Percentiles rank a stretch among this genome's conserved stretches.
Evolutionary conservation across 2,329 filamentous ascomycete genomes (phyloP).

Genomic region (Aspergillus amoenus): DNA sequence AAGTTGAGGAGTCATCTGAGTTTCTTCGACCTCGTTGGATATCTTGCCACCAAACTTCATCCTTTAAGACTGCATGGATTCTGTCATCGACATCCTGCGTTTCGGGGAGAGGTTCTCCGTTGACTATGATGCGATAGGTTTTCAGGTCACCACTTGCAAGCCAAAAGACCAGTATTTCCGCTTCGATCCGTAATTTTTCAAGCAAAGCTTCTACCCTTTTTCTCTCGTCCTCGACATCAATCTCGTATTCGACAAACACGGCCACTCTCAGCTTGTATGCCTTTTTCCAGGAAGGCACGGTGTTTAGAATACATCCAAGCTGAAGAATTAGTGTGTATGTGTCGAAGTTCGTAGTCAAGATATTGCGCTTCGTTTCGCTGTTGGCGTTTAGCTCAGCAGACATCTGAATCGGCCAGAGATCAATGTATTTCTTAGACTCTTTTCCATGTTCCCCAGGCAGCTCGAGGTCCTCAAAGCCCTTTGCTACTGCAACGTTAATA

Average conservation of each 20-base stretch:
- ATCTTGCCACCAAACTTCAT: conserved; percentile 82
- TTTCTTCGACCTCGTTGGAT: conserved; percentile 53
- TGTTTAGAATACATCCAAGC: conserved; percentile 79
- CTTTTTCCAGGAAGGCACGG: conserved; percentile 76
- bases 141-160: conserved; percentile 70
- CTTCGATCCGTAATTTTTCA: conserved; percentile 78
- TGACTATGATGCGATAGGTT: conserved; percentile 76
- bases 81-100: conserved; percentile 57
- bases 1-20: conserved; percentile 15
- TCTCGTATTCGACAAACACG: conserved; percentile 88
- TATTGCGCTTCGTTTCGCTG: conserved; percentile 60
- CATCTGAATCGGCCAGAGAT: conserved; percentile 93
- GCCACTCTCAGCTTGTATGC: conserved; percentile 72
- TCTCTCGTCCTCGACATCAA: conserved; percentile 76
- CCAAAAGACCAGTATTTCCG: conserved; percentile 77
- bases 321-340: conserved; percentile 87
- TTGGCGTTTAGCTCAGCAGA: conserved; percentile 75
- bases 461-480: conserved; percentile 75
- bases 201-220: conserved; percentile 70
- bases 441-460: conserved; percentile 61
- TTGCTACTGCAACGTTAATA: conserved; percentile 81
- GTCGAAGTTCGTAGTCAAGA: conserved; percentile 86
- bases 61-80: conserved; percentile 65
- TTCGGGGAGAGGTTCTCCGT: conserved; percentile 57
- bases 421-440: conserved; percentile 74